Evolutionary conservation across 202 grass and related monocot species (phyloP), one percentile per base, ranked within the genome.

Genomic region (Setaria viridis): DNA sequence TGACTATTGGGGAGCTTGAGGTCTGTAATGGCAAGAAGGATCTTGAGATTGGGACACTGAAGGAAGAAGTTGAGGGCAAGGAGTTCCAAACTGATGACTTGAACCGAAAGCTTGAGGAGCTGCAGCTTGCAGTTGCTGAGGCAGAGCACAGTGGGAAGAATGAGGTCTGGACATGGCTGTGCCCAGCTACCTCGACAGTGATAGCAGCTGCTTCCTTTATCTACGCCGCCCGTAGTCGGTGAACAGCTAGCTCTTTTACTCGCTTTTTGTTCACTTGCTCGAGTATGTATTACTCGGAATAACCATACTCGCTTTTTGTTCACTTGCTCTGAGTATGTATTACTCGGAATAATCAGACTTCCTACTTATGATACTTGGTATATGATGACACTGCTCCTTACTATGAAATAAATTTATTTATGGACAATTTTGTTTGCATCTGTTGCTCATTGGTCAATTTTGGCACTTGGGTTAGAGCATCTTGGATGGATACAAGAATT

Each of bases 191-290:
- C 25, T 77, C 92, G 0, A 91, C 93, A 11, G 80, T 90, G 71
- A 20, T 96, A 1, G 93, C 97, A 29, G 97, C 90, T 10, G 76
- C 83, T 65, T 99, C 97, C 9, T 74, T 99, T 42, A 86, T 82
- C 64, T 99, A 94, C 16, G 97, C 91, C 2, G 58, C 82, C 32
- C 90, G 85, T 50, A 55, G 77, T 17, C 72, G 84, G 72, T 95
- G 79, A 93, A 87, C 70, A 85, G 62, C 54, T 34, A 43, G 41
- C 89, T 35, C 77, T 85, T 50, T 51, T 17, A 12, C 69, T 15
- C 5, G 6, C 25, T 57, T 80, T 70, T 33, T 75, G 60, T 54
- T 87, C 54, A 41, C 71, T 66, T 82, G 20, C 70, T 15, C 5
- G 43, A 84, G 81, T 68, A 84, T 76, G 70, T 47, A 77, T 33